Evolutionary conservation across 257 asterid species (phyloP).

Genomic region (Solanum etuberosum): DNA sequence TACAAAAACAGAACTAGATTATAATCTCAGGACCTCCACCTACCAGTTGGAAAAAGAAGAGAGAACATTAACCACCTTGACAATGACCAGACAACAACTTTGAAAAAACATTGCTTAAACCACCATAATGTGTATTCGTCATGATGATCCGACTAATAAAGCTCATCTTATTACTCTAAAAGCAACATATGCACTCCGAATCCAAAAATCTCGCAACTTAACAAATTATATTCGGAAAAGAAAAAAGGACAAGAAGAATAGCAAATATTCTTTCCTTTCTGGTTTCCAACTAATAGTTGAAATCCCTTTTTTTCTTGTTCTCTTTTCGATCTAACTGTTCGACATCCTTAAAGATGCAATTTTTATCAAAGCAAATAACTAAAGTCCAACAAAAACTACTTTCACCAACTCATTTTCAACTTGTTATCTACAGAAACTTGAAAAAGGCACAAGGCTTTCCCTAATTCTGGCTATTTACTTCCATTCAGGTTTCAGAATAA

Average conservation of each 20-base stretch:
- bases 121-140: background rate
- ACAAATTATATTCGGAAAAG: background rate
- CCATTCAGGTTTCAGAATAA: background rate
- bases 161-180: background rate
- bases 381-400: background rate
- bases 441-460: background rate
- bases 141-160: background rate
- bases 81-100: background rate
- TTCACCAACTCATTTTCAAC: background rate
- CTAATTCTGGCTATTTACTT: background rate
- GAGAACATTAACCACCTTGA: background rate
- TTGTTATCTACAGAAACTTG: background rate
- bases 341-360: background rate
- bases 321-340: background rate
- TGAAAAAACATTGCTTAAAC: background rate
- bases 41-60: background rate
- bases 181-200: background rate
- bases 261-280: background rate
- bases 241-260: background rate
- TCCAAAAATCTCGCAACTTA: background rate
- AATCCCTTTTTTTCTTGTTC: background rate
- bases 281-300: background rate
- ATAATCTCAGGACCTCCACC: conserved; percentile 20
- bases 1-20: background rate
- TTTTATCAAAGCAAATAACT: background rate